Evolutionary conservation across 768 basidiomycete genomes (phyloP).

Genomic region (Hypsizygus marmoreus): DNA sequence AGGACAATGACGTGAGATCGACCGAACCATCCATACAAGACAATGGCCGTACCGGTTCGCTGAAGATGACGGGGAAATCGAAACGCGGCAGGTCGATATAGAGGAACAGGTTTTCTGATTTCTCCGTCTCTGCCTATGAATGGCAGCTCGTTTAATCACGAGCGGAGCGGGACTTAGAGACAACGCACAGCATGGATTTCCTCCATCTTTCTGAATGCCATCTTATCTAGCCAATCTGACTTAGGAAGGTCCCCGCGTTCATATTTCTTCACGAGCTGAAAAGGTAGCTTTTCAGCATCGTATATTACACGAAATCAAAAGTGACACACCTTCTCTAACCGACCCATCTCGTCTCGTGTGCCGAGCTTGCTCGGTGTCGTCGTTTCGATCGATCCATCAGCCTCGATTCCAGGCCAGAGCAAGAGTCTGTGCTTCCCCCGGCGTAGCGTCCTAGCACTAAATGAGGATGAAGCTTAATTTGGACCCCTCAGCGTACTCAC

Average conservation of each 20-base stretch:
- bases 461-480: background rate
- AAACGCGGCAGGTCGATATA: constrained; percentile 96
- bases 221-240: constrained; percentile 93
- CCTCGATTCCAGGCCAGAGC: constrained; percentile 82
- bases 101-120: constrained; percentile 92
- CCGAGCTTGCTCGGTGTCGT: constrained; percentile 87
- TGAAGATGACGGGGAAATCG: constrained; percentile 96
- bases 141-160: constrained; percentile 22
- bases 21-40: constrained; percentile 38
- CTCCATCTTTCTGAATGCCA: constrained; percentile 94
- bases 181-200: constrained; percentile 83
- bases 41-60: constrained; percentile 68
- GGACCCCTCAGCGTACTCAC: constrained; percentile 34
- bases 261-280: constrained; percentile 89
- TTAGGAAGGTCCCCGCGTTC: constrained; percentile 92
- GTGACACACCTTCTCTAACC: constrained; percentile 78
- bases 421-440: constrained; percentile 89
- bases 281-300: constrained; percentile 23
- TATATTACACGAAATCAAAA: background rate
- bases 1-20: background rate
- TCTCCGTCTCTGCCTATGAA: constrained; percentile 80
- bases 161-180: too few relatives aligned
- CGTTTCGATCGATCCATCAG: constrained; percentile 81
- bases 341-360: constrained; percentile 88
- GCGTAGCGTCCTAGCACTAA: constrained; percentile 68